These are phyloP conservation scores for Penicillium sp. DNA, from an alignment of 2,329 filamentous ascomycete species.

Conservation along the genomic window DNA sequence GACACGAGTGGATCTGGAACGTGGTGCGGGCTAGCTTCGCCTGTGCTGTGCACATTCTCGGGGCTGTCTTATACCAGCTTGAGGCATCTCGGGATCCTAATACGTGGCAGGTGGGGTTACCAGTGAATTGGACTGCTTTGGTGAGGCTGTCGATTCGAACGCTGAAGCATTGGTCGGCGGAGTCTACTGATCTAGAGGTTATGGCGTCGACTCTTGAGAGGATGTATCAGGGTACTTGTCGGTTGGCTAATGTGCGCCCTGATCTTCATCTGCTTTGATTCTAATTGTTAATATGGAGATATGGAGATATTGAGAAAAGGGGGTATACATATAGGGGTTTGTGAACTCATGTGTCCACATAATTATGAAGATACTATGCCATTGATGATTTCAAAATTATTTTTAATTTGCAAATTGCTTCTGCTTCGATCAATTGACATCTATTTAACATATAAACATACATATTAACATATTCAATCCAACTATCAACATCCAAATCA, in stretches of 20 bases:
- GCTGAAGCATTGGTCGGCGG: constrained; percentile 15
- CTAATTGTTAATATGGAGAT: neutral
- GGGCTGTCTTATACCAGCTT: constrained; percentile 16
- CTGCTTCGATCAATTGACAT: neutral
- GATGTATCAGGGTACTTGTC: constrained; percentile 25
- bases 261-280: constrained; percentile 7
- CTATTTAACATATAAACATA: neutral
- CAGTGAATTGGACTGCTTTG: constrained; percentile 21
- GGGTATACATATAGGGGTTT: neutral
- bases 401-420: neutral
- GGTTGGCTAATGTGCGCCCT: constrained; percentile 15
- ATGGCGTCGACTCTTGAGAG: constrained; percentile 22
- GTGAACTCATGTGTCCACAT: neutral
- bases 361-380: neutral
- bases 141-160: constrained; percentile 20
- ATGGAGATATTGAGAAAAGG: neutral
- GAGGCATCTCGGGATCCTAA: neutral
- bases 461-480: neutral
- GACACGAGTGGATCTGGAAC: constrained; percentile 26
- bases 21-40: constrained; percentile 18
- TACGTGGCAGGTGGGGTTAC: constrained; percentile 12
- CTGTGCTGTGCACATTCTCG: constrained; percentile 21
- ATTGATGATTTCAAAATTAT: neutral
- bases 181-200: constrained; percentile 22
- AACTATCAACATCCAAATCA: neutral